Conservation (phyloP, 352 stramenopile species). For the Achlya hypogyna region DNA sequence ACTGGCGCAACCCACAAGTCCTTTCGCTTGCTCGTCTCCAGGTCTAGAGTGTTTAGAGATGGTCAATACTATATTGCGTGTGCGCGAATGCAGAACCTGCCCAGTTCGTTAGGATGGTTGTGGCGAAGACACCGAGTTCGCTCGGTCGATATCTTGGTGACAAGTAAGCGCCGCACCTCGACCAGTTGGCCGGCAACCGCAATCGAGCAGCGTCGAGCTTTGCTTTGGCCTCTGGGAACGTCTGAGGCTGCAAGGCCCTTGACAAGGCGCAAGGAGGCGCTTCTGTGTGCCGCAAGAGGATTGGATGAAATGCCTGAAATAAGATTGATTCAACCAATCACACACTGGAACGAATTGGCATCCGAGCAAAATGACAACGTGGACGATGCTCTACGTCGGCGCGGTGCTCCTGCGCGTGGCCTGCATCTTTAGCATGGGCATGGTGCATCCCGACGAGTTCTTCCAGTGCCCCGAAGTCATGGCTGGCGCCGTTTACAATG, state of each 20-base stretch:
- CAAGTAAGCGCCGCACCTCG: too few species aligned
- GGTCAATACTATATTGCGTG: background rate
- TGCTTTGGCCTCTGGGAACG: too few species aligned
- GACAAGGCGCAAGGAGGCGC: too few species aligned
- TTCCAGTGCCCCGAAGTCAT: constrained; percentile 84
- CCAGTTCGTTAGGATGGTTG: too few species aligned
- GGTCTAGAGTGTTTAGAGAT: constrained; percentile 1
- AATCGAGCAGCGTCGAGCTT: too few species aligned
- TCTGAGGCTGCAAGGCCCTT: too few species aligned
- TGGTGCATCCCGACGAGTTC: constrained; percentile 79
- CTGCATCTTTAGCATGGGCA: constrained; percentile 32
- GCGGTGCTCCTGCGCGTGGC: constrained; percentile 30
- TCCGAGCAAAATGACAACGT: background rate
- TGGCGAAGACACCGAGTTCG: too few species aligned
- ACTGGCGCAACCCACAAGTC: constrained; percentile 17
- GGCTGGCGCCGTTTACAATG: constrained; percentile 37
- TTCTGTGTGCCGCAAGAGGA: too few species aligned
- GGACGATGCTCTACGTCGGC: background rate
- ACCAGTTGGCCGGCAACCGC: too few species aligned
- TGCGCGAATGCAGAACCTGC: background rate
- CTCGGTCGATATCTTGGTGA: too few species aligned
- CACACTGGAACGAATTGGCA: too few species aligned
- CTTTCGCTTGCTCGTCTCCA: constrained; percentile 14
- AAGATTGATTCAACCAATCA: too few species aligned
- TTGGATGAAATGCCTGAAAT: background rate